A percentile compares a stretch with the other conserved stretches of the same genome.
Conservation (phyloP, 1,139 yeast species). For the Taiozyma sp. region DNA sequence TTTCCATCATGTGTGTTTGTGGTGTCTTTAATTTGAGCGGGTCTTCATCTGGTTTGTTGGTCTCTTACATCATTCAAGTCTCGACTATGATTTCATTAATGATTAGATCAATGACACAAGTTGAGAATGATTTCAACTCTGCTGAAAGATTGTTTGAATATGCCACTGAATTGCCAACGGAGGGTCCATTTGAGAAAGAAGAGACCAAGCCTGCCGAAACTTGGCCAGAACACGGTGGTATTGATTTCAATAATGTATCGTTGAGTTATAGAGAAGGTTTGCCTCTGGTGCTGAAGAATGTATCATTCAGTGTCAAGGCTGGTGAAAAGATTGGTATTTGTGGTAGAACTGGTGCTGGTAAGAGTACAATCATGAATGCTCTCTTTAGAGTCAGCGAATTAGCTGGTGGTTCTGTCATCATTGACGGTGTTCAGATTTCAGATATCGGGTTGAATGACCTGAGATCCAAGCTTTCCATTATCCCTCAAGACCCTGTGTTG, state of each 20-base stretch:
- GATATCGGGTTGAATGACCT: constrained; percentile 49
- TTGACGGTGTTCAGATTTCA: constrained; percentile 57
- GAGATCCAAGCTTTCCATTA: constrained; percentile 54
- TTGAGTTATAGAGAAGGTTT: constrained; percentile 60
- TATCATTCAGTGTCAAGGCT: constrained; percentile 33
- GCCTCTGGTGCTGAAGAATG: constrained; percentile 52
- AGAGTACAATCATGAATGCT: constrained; percentile 60
- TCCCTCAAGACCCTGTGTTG: constrained; percentile 72
- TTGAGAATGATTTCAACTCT: constrained; percentile 74
- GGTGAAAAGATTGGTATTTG: constrained; percentile 65
- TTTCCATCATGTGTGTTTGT: constrained; percentile 53
- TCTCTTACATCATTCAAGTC: constrained; percentile 47
- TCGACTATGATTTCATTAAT: constrained; percentile 29
- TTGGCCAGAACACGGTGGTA: constrained; percentile 53
- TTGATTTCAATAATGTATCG: constrained; percentile 44
- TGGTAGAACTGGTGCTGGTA: constrained; percentile 80
- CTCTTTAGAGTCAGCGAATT: constrained; percentile 56
- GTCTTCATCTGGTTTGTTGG: constrained; percentile 54
- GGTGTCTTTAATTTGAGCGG: constrained; percentile 55
- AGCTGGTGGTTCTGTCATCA: constrained; percentile 40
- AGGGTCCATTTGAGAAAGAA: constrained; percentile 45
- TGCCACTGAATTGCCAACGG: constrained; percentile 57
- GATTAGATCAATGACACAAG: constrained; percentile 45
- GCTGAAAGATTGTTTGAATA: constrained; percentile 72
- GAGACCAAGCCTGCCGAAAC: constrained; percentile 37